Percentiles rank a stretch among this genome's conserved stretches.
Evolutionary conservation across 2,329 filamentous ascomycete genomes (phyloP).

Genomic region (Diaporthe citriasiana): DNA sequence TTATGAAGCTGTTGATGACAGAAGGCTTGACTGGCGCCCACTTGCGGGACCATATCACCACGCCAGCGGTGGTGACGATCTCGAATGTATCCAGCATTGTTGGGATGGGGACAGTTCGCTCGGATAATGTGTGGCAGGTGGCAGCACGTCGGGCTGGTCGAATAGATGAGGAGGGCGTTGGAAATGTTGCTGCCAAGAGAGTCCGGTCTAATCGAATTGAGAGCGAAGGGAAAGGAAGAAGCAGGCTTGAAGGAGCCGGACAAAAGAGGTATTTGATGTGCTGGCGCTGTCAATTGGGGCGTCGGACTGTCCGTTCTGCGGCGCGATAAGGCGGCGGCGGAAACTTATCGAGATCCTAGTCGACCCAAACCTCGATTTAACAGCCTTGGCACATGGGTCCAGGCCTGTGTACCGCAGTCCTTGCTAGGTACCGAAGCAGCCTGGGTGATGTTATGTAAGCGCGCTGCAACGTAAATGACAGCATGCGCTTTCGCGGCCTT

Average conservation of each 20-base stretch:
- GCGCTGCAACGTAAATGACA: conserved; percentile 31
- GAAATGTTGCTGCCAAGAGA: not conserved
- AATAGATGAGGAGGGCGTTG: not conserved
- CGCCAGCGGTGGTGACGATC: conserved; percentile 94
- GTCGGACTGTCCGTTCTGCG: conserved; percentile 32
- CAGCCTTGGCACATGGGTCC: conserved; percentile 11
- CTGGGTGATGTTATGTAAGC: conserved; percentile 19
- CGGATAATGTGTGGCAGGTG: not conserved
- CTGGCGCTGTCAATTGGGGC: conserved; percentile 26
- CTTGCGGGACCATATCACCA: conserved; percentile 94
- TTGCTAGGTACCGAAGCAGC: not conserved
- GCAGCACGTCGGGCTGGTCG: not conserved
- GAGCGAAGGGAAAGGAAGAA: conserved; percentile 4
- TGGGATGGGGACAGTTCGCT: conserved; percentile 40
- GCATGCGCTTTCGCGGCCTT: conserved; percentile 27
- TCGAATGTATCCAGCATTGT: conserved; percentile 96
- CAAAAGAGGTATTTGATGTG: conserved; percentile 2
- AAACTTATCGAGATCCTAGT: conserved; percentile 20
- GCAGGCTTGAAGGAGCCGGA: not conserved
- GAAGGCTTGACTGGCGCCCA: conserved; percentile 85
- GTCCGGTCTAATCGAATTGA: not conserved
- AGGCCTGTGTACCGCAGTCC: not conserved
- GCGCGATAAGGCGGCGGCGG: conserved; percentile 26
- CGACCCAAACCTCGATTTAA: not conserved
- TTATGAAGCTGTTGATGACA: conserved; percentile 94